Percentiles rank a stretch among this genome's conserved stretches.
phyloP scores from a whole-genome alignment of 352 stramenopile species.

The Pythium aphanidermatum region DNA sequence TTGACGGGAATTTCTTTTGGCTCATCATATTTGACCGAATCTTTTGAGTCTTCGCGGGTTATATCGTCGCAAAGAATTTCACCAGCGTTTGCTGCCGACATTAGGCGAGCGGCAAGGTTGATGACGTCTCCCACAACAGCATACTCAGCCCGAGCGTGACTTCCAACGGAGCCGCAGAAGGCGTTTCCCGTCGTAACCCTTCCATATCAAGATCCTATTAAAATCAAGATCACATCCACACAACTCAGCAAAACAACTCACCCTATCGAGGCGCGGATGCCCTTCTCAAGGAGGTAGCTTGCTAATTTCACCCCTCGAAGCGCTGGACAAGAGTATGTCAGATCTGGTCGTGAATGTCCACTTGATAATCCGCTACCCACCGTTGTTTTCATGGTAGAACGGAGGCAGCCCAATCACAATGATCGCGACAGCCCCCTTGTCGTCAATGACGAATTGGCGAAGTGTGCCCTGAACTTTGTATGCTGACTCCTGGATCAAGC shows the following conservation, averaged over 20 bases:
- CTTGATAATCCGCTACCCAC: slow-evolving; percentile 16
- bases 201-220: background rate
- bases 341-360: too few relatives aligned
- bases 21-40: slow-evolving; percentile 44
- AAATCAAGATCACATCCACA: background rate
- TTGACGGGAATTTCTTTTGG: slow-evolving; percentile 51
- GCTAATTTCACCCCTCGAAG: slow-evolving; percentile 63
- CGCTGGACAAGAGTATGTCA: slow-evolving; percentile 13
- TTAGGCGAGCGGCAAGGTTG: slow-evolving; percentile 74
- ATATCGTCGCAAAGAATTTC: slow-evolving; percentile 74
- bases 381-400: slow-evolving; percentile 85
- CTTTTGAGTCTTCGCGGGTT: slow-evolving; percentile 51
- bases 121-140: slow-evolving; percentile 82
- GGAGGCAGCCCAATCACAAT: slow-evolving; percentile 69
- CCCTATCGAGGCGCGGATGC: slow-evolving; percentile 60
- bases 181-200: slow-evolving; percentile 71
- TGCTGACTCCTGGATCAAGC: slow-evolving; percentile 62
- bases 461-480: slow-evolving; percentile 79
- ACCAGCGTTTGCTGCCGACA: slow-evolving; percentile 46
- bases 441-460: slow-evolving; percentile 83
- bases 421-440: slow-evolving; percentile 80
- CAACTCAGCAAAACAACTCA: slow-evolving; percentile 12
- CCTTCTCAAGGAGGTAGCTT: slow-evolving; percentile 57
- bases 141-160: slow-evolving; percentile 62
- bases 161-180: slow-evolving; percentile 71